phyloP scores from a whole-genome alignment of 208 protist genomes.

The Trypanosomatidae sp. region DNA sequence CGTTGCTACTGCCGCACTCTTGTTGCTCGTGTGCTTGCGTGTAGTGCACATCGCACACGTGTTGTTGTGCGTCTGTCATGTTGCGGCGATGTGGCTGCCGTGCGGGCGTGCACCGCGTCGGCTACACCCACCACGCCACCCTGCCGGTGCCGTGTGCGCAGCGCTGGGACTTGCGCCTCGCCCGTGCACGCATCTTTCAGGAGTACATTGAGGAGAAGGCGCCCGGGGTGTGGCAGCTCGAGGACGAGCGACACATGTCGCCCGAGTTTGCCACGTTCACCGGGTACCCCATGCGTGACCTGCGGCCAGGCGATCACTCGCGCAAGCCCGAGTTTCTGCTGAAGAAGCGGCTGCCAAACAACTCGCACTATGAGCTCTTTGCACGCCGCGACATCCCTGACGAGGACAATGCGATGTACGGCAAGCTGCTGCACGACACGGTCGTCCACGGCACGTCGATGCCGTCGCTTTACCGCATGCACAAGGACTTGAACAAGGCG shows the following conservation, averaged over 20 bases:
- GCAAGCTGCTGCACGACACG: slow-evolving; percentile 78
- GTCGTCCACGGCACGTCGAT: slow-evolving; percentile 80
- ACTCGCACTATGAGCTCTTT: slow-evolving; percentile 86
- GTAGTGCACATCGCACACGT: too few species aligned
- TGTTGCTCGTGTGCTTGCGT: too few species aligned
- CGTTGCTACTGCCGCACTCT: too few species aligned
- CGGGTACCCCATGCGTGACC: slow-evolving; percentile 72
- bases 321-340: slow-evolving; percentile 79
- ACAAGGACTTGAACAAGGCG: slow-evolving; percentile 88
- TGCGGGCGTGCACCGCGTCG: slow-evolving; percentile 59
- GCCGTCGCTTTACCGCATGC: slow-evolving; percentile 78
- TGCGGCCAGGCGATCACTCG: slow-evolving; percentile 79
- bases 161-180: slow-evolving; percentile 79
- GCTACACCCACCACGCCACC: slow-evolving; percentile 41
- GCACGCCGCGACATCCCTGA: slow-evolving; percentile 78
- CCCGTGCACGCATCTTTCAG: slow-evolving; percentile 75
- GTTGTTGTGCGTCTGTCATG: too few species aligned
- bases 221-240: slow-evolving; percentile 78
- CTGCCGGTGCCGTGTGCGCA: slow-evolving; percentile 76
- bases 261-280: slow-evolving; percentile 86
- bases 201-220: slow-evolving; percentile 86
- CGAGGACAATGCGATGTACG: slow-evolving; percentile 87
- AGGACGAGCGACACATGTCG: slow-evolving; percentile 84
- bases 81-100: too few species aligned
- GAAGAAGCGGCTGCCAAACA: slow-evolving; percentile 83